phyloP scores from a whole-genome alignment of 441 rosid genomes.

The Populus hybrid region DNA sequence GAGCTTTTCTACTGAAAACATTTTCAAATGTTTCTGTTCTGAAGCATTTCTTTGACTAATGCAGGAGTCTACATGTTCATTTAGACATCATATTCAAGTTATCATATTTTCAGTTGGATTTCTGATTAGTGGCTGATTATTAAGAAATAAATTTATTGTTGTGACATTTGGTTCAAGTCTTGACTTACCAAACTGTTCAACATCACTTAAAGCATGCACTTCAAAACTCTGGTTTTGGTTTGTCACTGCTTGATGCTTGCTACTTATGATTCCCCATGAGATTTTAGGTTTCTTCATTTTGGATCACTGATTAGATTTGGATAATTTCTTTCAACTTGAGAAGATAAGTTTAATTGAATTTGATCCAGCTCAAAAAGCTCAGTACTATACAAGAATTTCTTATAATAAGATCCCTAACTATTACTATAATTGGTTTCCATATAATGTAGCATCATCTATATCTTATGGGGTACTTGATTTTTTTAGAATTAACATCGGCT shows the following conservation, averaged over 20 bases:
- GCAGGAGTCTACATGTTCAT: not conserved
- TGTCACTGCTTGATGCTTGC: not conserved
- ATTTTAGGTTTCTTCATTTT: not conserved
- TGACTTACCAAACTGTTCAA: not conserved
- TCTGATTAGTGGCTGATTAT: not conserved
- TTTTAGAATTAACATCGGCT: not conserved
- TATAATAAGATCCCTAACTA: not conserved
- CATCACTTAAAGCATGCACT: not conserved
- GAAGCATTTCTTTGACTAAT: not conserved
- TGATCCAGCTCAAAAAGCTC: not conserved
- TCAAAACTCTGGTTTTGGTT: not conserved
- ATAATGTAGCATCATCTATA: not conserved
- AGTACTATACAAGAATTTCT: not conserved
- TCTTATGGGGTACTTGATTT: not conserved
- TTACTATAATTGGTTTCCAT: not conserved
- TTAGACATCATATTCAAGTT: not conserved
- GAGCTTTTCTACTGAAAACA: not conserved
- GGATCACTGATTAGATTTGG: not conserved
- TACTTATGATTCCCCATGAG: not conserved
- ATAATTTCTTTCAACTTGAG: not conserved
- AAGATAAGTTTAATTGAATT: not conserved
- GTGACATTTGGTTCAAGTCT: not conserved
- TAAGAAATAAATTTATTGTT: not conserved
- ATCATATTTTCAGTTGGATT: not conserved
- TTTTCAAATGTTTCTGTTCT: not conserved